Conservation (phyloP, 495 filamentous ascomycete genomes). For the Annulohypoxylon nitens region DNA sequence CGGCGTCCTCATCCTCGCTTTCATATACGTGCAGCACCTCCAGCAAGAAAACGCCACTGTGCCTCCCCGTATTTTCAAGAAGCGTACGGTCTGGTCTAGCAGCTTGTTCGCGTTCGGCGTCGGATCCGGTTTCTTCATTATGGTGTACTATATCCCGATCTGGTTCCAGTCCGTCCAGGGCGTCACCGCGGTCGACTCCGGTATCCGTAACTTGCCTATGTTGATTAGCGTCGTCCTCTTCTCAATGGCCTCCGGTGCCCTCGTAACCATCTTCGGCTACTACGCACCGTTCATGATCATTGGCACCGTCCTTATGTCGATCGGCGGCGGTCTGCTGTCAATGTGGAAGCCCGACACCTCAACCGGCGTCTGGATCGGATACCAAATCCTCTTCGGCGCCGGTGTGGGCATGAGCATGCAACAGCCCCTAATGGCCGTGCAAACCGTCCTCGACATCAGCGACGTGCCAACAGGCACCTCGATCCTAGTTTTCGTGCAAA, state of each 20-base stretch:
- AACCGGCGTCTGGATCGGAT: constrained; percentile 79
- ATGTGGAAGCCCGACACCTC: constrained; percentile 70
- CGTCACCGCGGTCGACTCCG: constrained; percentile 74
- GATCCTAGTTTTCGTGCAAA: constrained; percentile 77
- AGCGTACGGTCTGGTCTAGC: constrained; percentile 71
- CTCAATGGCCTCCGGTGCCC: constrained; percentile 71
- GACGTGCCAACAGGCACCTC: constrained; percentile 78
- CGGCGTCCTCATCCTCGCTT: constrained; percentile 65
- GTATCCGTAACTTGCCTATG: constrained; percentile 82
- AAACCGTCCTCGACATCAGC: constrained; percentile 70
- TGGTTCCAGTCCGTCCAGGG: constrained; percentile 92
- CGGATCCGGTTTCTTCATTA: constrained; percentile 75
- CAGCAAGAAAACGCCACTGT: constrained; percentile 17
- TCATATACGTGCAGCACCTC: constrained; percentile 12
- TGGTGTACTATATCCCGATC: constrained; percentile 81
- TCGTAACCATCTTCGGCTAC: constrained; percentile 75
- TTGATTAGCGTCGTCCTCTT: constrained; percentile 73
- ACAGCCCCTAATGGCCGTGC: constrained; percentile 72
- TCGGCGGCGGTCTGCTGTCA: constrained; percentile 78
- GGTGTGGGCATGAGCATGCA: constrained; percentile 77
- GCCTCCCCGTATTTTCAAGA: constrained; percentile 17
- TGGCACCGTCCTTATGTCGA: constrained; percentile 67
- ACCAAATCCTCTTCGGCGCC: constrained; percentile 75
- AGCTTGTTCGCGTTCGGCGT: constrained; percentile 68
- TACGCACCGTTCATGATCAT: constrained; percentile 81